phyloP scores from a whole-genome alignment of 441 rosid genomes.

The Gossypium schwendimanii region DNA sequence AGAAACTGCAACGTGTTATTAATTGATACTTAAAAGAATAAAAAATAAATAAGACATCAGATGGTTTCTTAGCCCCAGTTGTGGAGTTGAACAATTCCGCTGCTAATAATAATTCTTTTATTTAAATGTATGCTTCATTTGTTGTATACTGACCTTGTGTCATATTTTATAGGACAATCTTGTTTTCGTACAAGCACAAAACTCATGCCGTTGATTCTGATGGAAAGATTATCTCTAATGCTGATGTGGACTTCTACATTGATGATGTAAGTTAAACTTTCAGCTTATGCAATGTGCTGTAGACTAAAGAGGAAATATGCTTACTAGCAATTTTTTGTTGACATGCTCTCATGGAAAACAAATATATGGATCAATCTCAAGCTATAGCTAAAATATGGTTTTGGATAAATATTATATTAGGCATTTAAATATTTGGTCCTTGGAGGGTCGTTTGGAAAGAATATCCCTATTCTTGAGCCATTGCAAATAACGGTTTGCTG shows the following conservation, averaged over 20 bases:
- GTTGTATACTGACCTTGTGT: background rate
- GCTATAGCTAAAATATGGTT: background rate
- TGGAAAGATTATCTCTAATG: conserved; percentile 71
- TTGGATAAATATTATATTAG: background rate
- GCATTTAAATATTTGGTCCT: background rate
- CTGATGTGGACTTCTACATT: conserved; percentile 85
- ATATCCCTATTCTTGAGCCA: background rate
- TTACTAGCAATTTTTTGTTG: background rate
- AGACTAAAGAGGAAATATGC: background rate
- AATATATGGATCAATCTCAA: background rate
- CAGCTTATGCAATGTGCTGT: background rate
- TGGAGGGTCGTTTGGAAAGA: background rate
- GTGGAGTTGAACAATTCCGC: no score
- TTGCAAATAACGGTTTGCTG: background rate
- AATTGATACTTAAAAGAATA: no score
- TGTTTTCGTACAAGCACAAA: conserved; percentile 90
- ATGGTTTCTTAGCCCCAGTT: no score
- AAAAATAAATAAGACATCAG: no score
- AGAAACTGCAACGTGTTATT: no score
- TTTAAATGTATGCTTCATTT: background rate
- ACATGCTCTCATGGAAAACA: background rate
- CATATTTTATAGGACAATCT: conserved; percentile 51
- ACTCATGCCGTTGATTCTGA: conserved; percentile 77
- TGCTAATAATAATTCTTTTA: background rate
- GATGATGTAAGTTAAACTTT: conserved; percentile 48